Conservation (phyloP, 352 stramenopile species). For the Globisporangium cederbergense region DNA sequence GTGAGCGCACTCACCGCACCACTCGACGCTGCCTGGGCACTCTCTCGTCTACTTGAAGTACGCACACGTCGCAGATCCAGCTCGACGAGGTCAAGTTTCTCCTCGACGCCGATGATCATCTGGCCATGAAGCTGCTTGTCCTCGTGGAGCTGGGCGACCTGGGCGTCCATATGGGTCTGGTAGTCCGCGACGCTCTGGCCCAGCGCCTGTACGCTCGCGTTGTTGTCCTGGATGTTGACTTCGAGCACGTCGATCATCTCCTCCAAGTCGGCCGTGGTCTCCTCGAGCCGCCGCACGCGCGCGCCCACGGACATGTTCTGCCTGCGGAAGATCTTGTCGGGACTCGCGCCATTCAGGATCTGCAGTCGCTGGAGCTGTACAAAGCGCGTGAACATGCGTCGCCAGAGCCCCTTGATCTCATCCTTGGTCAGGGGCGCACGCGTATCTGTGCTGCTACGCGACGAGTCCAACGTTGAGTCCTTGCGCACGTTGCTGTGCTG, state of each 20-base stretch:
- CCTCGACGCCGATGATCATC: conserved; percentile 45
- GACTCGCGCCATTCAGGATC: conserved; percentile 43
- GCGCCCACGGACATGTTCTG: conserved; percentile 64
- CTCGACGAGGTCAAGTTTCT: conserved; percentile 54
- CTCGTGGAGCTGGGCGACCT: conserved; percentile 39
- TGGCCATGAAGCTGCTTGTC: conserved; percentile 37
- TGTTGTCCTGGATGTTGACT: conserved; percentile 32
- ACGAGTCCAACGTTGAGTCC: conserved; percentile 12
- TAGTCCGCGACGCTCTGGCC: conserved; percentile 35
- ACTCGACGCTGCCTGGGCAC: conserved; percentile 20
- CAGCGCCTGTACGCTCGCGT: conserved; percentile 33
- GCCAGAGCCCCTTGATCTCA: conserved; percentile 40
- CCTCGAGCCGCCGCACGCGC: conserved; percentile 56
- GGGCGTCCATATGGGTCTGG: conserved; percentile 33
- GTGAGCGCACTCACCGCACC: conserved; percentile 24
- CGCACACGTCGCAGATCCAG: conserved; percentile 51
- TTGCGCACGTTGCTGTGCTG: conserved; percentile 22
- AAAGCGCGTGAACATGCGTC: conserved; percentile 43
- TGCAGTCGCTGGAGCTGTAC: conserved; percentile 55
- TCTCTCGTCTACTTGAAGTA: conserved; percentile 35
- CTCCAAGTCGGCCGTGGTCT: conserved; percentile 43
- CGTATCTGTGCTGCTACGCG: neutral
- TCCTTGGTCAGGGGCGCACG: conserved; percentile 33
- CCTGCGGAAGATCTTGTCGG: conserved; percentile 53
- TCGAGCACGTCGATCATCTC: conserved; percentile 52